Base-by-base conservation (phyloP, 805 yeast species). In the Candida tibetensis region DNA sequence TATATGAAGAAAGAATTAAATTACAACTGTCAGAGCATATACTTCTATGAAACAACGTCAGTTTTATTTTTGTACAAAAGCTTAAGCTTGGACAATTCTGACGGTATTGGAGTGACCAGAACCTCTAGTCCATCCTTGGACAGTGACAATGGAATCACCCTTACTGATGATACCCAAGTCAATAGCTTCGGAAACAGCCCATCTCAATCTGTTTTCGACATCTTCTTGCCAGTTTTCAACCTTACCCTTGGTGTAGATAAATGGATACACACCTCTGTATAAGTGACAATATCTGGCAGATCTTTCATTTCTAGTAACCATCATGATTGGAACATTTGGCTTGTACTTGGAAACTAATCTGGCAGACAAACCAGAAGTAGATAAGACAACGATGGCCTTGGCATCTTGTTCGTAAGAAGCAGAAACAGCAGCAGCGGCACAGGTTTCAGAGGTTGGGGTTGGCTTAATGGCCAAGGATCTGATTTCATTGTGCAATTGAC, bases 81-180 rank as follows among this genome's bases (percentile, higher is more conserved):
- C 30, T 66, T 72, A 82, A 63, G 88, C 91, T 64, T 78, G 77
- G 56, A 88, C 76, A 60, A 91, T 81, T 78, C 98, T 91, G 69
- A 93, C 79, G 49, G 99, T 93, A 85, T 93, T 93, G 62, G 99
- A 87, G 83, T 93, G 96, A 64, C 99, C 99, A 52, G 88, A 77
- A 74, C 98, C 98, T 68, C 91, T 85, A 62, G 95, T 86, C 91
- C 95, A 93, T 68, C 99, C 99, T 79, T 93, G 99, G 69, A 93
- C 85, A 62, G 95, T 86, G 52, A 93, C 87, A 57, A 88, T 84
- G 45, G 85, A 73, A 66, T 89, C 96, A 69, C 96, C 96, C 69
- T 79, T 82, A 56, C 72, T 69, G 64, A 93, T 74, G 70, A 93
- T 79, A 57, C 95, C 95, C 58, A 90, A 79, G 48, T 77, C 82